Evolutionary conservation across 768 basidiomycete species (phyloP).

Genomic region (Daedaleopsis nitida): DNA sequence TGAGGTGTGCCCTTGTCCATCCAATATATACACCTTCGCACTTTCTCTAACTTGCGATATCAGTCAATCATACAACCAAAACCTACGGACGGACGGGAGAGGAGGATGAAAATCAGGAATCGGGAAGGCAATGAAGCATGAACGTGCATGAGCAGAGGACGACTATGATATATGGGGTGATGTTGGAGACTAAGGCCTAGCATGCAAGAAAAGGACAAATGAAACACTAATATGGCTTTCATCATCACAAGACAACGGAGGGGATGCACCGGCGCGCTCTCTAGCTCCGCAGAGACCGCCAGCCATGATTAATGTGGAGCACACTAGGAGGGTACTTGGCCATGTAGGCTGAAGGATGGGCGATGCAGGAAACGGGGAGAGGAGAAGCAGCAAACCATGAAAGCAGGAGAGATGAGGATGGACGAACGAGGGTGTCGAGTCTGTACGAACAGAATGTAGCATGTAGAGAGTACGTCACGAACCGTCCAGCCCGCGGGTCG

Average conservation of each 20-base stretch:
- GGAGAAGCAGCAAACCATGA: conserved; percentile 12
- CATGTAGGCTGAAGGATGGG: background rate
- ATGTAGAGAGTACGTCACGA: conserved; percentile 12
- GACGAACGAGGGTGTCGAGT: conserved; percentile 23
- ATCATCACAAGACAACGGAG: conserved; percentile 1
- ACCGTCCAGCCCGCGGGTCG: conserved; percentile 7
- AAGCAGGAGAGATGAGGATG: background rate
- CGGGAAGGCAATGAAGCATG: conserved; percentile 20
- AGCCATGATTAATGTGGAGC: conserved; percentile 9
- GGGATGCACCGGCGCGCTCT: conserved; percentile 4
- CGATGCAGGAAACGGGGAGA: background rate
- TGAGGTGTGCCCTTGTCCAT: conserved; percentile 16
- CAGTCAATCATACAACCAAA: conserved; percentile 29
- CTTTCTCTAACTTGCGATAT: conserved; percentile 24
- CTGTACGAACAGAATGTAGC: conserved; percentile 17
- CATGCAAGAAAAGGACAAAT: conserved; percentile 20
- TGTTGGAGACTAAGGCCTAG: conserved; percentile 20
- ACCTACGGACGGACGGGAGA: conserved; percentile 6
- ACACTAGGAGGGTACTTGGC: conserved; percentile 12
- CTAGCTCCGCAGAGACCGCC: conserved; percentile 20
- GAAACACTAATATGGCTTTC: conserved; percentile 8
- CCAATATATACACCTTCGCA: conserved; percentile 23
- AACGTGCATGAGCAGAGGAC: conserved; percentile 20
- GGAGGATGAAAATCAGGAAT: background rate
- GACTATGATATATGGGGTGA: conserved; percentile 28